Evolutionary conservation across 805 yeast species (phyloP).

Genomic region (Metschnikowia bowlesiae): DNA sequence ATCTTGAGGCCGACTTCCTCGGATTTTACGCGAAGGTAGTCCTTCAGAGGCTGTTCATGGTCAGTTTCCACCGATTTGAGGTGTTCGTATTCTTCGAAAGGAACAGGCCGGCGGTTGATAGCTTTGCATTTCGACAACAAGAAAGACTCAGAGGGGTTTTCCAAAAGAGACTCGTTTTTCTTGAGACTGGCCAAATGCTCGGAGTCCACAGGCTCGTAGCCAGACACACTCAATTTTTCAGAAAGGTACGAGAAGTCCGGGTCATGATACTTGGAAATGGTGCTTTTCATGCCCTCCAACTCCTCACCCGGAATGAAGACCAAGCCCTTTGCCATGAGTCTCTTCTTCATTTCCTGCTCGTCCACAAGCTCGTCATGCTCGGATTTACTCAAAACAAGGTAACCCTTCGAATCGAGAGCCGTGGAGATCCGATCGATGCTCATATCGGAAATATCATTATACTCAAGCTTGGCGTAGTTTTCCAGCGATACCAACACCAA

Average conservation of each 20-base stretch:
- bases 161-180: slow-evolving; percentile 11
- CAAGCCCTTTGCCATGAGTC: slow-evolving; percentile 28
- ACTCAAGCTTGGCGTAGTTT: slow-evolving; percentile 28
- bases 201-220: slow-evolving; percentile 15
- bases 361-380: slow-evolving; percentile 26
- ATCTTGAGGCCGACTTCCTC: slow-evolving; percentile 31
- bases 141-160: slow-evolving; percentile 24
- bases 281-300: slow-evolving; percentile 13
- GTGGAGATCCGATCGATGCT: slow-evolving; percentile 23
- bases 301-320: slow-evolving; percentile 28
- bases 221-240: slow-evolving; percentile 15
- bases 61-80: slow-evolving; percentile 20
- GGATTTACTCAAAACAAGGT: slow-evolving; percentile 22
- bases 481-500: slow-evolving; percentile 29
- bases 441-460: slow-evolving; percentile 21
- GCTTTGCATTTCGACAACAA: slow-evolving; percentile 20
- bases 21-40: slow-evolving; percentile 32
- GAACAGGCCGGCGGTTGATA: slow-evolving; percentile 15
- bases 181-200: slow-evolving; percentile 11
- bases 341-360: slow-evolving; percentile 33
- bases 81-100: slow-evolving; percentile 15
- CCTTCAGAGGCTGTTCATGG: slow-evolving; percentile 30
- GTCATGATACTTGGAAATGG: slow-evolving; percentile 11
- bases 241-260: slow-evolving; percentile 24
- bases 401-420: slow-evolving; percentile 24